Conservation (phyloP, 352 stramenopile species). For the Vaucheria bursata region DNA sequence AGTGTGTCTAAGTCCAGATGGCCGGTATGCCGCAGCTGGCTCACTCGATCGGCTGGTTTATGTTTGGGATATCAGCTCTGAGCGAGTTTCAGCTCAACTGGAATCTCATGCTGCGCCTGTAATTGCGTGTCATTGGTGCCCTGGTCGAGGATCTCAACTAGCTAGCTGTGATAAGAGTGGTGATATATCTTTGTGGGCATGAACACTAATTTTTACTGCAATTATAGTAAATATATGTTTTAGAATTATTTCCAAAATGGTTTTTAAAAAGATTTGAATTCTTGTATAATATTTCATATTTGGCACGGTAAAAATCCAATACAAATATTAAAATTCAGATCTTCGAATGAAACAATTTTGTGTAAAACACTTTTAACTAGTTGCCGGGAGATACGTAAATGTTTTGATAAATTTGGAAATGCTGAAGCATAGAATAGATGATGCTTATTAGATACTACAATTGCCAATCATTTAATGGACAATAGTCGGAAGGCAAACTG, state of each 20-base stretch:
- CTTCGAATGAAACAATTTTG: neutral
- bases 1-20: constrained; percentile 32
- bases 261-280: neutral
- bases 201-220: neutral
- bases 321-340: too few species aligned
- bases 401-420: too few species aligned
- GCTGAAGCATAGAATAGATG: too few species aligned
- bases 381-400: too few species aligned
- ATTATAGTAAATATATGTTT: too few species aligned
- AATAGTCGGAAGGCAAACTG: too few species aligned
- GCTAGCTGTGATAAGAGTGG: neutral
- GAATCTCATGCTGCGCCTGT: constrained; percentile 33
- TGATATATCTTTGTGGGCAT: neutral
- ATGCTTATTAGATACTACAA: too few species aligned
- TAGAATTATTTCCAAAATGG: too few species aligned
- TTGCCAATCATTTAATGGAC: too few species aligned
- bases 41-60: constrained; percentile 33
- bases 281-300: neutral
- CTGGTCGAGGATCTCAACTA: neutral
- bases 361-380: neutral
- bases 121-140: constrained; percentile 29
- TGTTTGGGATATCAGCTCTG: constrained; percentile 37
- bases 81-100: constrained; percentile 14
- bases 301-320: neutral
- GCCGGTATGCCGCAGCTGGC: constrained; percentile 18